Base-by-base conservation (phyloP, 768 basidiomycete genomes). In the Gautieria morchelliformis region DNA sequence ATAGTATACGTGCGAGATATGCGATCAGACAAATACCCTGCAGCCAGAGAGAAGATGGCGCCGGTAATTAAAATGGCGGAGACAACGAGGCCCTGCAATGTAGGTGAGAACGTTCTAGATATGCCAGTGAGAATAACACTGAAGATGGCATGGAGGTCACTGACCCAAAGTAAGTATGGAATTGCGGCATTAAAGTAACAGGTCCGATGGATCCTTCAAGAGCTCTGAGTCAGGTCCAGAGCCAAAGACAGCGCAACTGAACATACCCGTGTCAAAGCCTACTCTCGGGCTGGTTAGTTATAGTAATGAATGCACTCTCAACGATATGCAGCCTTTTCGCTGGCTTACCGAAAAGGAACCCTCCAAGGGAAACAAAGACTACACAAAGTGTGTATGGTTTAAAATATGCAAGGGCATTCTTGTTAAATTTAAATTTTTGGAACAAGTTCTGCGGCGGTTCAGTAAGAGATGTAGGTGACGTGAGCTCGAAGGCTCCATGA, bases 181-280 rank as follows among this genome's bases (percentile, higher is more conserved):
- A 79, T 19, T 75, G 71, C 1, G 68, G 58, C 79, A 79, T 80
- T 37, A 74, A 71, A 2, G 71, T 78, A 33, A 79, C 65, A 33
- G 77, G 72, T 1, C 76, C 78, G 19, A 77, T 74, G 9, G 66
- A 64, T 27, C 63, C 65, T 61, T n/a, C 20, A 9, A 3, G 14
- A 41, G n/a, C 12, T 19, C n/a, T 7, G 5, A 19, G n/a, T 44
- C 20, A 44, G 20, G 20, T 44, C 20, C n/a, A n/a, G 42, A 5
- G 3, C 7, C 9, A 37, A 17, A 44, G 42, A 44, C 42, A n/a
- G 27, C 17, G n/a, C 5, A 9, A 22, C 7, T n/a, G 14, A 22
- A 44, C 19, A 44, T 44, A 44, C 42, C 42, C 1, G n/a, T 44
- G 42, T 44, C 42, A 10, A 44, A 44, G 8, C n/a, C 42, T 44